Base-by-base conservation (phyloP, 2,329 filamentous ascomycete species). In the Penicillium sp. region DNA sequence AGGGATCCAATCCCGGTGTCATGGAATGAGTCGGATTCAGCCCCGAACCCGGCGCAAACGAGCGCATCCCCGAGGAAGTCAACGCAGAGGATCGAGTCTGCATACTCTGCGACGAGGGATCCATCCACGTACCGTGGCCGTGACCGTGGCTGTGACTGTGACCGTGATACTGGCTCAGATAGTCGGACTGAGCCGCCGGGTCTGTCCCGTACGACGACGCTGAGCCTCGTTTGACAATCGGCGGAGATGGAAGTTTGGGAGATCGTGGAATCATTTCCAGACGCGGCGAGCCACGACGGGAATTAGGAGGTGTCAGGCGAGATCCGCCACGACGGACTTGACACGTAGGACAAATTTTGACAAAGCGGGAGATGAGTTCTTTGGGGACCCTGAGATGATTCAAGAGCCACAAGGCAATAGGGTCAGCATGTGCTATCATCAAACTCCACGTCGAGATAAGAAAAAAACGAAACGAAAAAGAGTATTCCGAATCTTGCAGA, bases 321-420 rank as follows among this genome's bases (percentile, higher is more conserved):
- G 69, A 62, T 39, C 67, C 69, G 18, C 72, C 71, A 39, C 73
- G 65, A 40, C 73, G 72, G 18, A 74, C 69, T 55, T 73, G 73
- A 50, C 73, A 76, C 13, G 73, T 76, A 41, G 73, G 73, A 42
- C 73, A 76, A 43, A 74, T 71, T 54, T 75, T 75, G 45, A 76
- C 74, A 50, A 76, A 76, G 36, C 74, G 72, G 29, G 74, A 75
- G 53, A 76, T 76, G 33, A 76, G 62, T 53, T 76, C 74, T 56
- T 76, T 76, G 3, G 74, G 74, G 4, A 76, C 73, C 74, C 74
- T 76, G 33, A 9, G 24, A 36, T 18, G 18, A 18, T 18, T 18
- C 18, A 3, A 18, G 18, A 18, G 18, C 18, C 18, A 18, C 3
- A 18, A 18, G 18, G 18, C 18, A 18, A 18, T 18, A 18, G 18